A percentile compares a stretch with the other conserved stretches of the same genome.
These are phyloP conservation scores for Actinomucor elegans DNA, from an alignment of 371 early-diverging fungal species.

Conservation along the genomic window DNA sequence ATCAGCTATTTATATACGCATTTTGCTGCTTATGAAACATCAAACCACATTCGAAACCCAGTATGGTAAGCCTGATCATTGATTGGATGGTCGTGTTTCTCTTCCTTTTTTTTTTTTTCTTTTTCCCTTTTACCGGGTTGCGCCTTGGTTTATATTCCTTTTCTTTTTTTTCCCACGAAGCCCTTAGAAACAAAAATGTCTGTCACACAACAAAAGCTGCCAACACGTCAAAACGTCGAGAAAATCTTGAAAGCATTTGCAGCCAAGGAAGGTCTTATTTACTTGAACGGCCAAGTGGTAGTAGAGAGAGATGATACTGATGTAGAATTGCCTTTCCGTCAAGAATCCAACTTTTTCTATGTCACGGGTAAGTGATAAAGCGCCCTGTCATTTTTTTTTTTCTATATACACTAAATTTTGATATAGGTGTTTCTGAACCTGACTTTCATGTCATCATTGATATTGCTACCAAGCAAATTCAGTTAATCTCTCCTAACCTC, in stretches of 20 bases:
- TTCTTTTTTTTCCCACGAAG: slow-evolving; percentile 18
- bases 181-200: slow-evolving; percentile 11
- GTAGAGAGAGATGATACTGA: slow-evolving; percentile 75
- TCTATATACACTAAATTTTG: no score
- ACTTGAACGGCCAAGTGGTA: slow-evolving; percentile 65
- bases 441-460: slow-evolving; percentile 75
- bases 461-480: slow-evolving; percentile 59
- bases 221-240: slow-evolving; percentile 64
- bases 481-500: slow-evolving; percentile 71
- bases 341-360: slow-evolving; percentile 84
- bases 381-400: no score
- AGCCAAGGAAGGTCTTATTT: slow-evolving; percentile 61
- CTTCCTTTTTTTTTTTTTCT: slow-evolving; percentile 6
- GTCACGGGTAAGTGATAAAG: slow-evolving; percentile 47
- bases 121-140: background rate
- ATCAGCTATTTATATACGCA: no score
- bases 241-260: slow-evolving; percentile 64
- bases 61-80: no score
- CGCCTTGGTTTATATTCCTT: background rate
- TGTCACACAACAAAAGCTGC: slow-evolving; percentile 32
- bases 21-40: no score
- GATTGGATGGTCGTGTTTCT: no score
- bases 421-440: slow-evolving; percentile 70
- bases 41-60: no score
- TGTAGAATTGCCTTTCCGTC: slow-evolving; percentile 77